phyloP scores from a whole-genome alignment of 2,329 filamentous ascomycete genomes.

The Aureobasidium sp. region DNA sequence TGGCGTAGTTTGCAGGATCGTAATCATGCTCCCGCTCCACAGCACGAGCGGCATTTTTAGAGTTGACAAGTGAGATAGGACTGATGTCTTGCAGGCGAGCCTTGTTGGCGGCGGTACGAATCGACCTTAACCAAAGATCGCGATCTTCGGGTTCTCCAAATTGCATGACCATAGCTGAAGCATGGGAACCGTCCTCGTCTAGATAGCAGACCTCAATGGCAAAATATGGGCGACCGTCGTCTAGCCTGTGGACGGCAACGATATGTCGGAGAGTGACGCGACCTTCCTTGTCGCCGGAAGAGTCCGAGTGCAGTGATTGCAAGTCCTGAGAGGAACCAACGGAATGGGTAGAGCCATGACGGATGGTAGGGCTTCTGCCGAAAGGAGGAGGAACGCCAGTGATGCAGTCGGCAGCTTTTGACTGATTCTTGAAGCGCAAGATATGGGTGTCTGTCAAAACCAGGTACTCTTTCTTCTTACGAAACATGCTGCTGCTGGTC shows the following conservation, averaged over 20 bases:
- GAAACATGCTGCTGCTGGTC: slow-evolving; percentile 61
- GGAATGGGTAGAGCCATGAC: slow-evolving; percentile 53
- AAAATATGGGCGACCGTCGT: slow-evolving; percentile 60
- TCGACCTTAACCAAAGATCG: slow-evolving; percentile 56
- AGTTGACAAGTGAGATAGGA: slow-evolving; percentile 50
- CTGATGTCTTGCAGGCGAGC: slow-evolving; percentile 46
- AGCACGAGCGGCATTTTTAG: slow-evolving; percentile 56
- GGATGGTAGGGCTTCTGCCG: slow-evolving; percentile 39
- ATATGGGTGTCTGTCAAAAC: slow-evolving; percentile 64
- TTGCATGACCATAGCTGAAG: slow-evolving; percentile 57
- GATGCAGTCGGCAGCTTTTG: slow-evolving; percentile 59
- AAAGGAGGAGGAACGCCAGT: slow-evolving; percentile 33
- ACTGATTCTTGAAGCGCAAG: slow-evolving; percentile 60
- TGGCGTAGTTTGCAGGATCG: slow-evolving; percentile 58
- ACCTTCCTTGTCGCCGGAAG: slow-evolving; percentile 48
- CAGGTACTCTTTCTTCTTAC: slow-evolving; percentile 66
- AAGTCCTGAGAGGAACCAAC: slow-evolving; percentile 56
- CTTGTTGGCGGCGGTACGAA: slow-evolving; percentile 54
- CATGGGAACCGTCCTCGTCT: slow-evolving; percentile 57
- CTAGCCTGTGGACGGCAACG: slow-evolving; percentile 59
- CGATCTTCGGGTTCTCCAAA: slow-evolving; percentile 58
- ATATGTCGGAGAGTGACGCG: slow-evolving; percentile 59
- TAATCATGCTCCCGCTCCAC: slow-evolving; percentile 63
- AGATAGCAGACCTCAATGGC: slow-evolving; percentile 62
- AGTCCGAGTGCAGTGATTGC: slow-evolving; percentile 45